A percentile compares a stretch with the other conserved stretches of the same genome.
These are phyloP conservation scores for Candida pseudofarinosa DNA, from an alignment of 805 yeast genomes.

Conservation along the genomic window DNA sequence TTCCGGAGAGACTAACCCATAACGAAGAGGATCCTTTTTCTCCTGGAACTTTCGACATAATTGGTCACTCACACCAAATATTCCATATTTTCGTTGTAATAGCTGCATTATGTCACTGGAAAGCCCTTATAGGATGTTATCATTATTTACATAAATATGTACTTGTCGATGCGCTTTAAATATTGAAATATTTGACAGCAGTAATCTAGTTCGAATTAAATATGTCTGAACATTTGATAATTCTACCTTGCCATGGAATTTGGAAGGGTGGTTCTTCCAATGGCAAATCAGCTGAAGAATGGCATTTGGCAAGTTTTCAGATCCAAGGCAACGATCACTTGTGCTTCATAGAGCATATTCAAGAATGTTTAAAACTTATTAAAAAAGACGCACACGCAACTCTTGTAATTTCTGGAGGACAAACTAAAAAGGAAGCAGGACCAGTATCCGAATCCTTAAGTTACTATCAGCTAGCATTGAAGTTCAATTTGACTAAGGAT, in stretches of 20 bases:
- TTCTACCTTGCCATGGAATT: constrained; percentile 54
- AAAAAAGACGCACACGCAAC: constrained; percentile 23
- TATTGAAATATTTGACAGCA: neutral
- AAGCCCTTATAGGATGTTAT: constrained; percentile 57
- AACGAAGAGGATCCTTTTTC: constrained; percentile 13
- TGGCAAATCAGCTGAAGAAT: constrained; percentile 51
- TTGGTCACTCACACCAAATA: constrained; percentile 83
- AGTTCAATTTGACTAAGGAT: constrained; percentile 16
- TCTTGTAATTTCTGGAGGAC: constrained; percentile 63
- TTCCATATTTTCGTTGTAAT: constrained; percentile 75
- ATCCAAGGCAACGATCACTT: constrained; percentile 64
- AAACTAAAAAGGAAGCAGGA: constrained; percentile 55
- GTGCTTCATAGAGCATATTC: constrained; percentile 60
- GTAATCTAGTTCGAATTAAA: neutral
- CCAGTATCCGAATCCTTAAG: constrained; percentile 59
- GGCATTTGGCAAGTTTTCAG: constrained; percentile 70
- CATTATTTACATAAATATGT: constrained; percentile 37
- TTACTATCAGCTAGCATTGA: constrained; percentile 44
- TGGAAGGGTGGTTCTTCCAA: constrained; percentile 44
- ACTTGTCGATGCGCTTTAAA: constrained; percentile 2
- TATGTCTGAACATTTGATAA: constrained; percentile 17
- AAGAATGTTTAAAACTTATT: constrained; percentile 37
- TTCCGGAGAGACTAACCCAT: constrained; percentile 64
- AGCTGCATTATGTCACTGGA: constrained; percentile 73
- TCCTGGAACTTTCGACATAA: constrained; percentile 48